Evolutionary conservation across 352 stramenopile species (phyloP).

Genomic region (Phytophthora capsici): DNA sequence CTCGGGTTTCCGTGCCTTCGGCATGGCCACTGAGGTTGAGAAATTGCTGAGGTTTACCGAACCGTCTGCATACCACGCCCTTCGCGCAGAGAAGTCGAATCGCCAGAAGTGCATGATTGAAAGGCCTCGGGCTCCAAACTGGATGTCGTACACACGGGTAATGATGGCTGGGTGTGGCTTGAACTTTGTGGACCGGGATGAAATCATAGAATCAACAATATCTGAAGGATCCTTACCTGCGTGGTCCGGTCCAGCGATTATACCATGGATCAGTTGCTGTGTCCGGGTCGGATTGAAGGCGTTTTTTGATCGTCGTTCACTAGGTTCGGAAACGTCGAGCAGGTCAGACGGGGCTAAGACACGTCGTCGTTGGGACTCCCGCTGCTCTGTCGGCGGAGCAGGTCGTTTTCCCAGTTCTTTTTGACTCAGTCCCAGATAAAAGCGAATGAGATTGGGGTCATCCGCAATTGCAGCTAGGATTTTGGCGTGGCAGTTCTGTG

Average conservation of each 20-base stretch:
- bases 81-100: slow-evolving; percentile 18
- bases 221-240: slow-evolving; percentile 12
- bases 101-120: slow-evolving; percentile 16
- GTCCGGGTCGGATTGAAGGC: neutral
- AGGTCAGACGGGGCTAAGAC: slow-evolving; percentile 2
- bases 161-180: slow-evolving; percentile 21
- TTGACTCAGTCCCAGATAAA: neutral
- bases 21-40: neutral
- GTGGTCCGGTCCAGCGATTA: neutral
- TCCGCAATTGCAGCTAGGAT: neutral
- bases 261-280: neutral
- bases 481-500: neutral
- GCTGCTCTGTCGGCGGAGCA: neutral
- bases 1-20: neutral
- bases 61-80: slow-evolving; percentile 17
- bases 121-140: slow-evolving; percentile 12
- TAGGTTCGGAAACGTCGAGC: neutral
- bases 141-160: slow-evolving; percentile 2
- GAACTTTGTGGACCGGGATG: slow-evolving; percentile 20
- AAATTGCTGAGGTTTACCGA: slow-evolving; percentile 22
- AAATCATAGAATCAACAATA: slow-evolving; percentile 17
- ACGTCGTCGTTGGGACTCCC: neutral
- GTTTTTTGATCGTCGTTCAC: neutral
- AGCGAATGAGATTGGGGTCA: neutral
- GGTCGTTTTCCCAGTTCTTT: neutral